These are phyloP conservation scores for Spathaspora sp. DNA, from an alignment of 1,139 yeast species.

Conservation along the genomic window DNA sequence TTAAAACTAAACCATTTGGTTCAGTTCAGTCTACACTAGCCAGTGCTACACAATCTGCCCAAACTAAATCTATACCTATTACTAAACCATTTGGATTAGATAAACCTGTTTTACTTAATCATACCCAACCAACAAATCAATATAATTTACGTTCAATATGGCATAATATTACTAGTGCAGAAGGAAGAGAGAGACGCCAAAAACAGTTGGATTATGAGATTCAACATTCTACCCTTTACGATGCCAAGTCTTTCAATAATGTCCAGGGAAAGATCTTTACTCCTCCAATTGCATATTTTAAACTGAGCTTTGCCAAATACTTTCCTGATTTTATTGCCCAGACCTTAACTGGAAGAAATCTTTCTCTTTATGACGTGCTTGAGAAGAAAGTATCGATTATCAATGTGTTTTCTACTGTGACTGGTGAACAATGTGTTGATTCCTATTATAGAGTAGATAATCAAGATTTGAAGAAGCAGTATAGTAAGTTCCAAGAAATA, in stretches of 20 bases:
- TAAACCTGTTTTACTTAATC: conserved; percentile 30
- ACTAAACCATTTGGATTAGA: conserved; percentile 45
- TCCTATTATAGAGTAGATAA: conserved; percentile 52
- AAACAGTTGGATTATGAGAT: conserved; percentile 67
- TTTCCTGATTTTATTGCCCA: conserved; percentile 82
- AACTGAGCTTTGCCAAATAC: conserved; percentile 68
- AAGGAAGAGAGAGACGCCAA: conserved; percentile 55
- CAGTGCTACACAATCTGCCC: conserved; percentile 31
- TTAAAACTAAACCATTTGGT: conserved; percentile 11
- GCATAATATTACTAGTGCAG: conserved; percentile 31
- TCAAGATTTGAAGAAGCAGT: conserved; percentile 36
- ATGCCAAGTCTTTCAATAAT: conserved; percentile 73
- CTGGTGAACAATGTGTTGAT: conserved; percentile 70
- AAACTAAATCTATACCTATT: conserved; percentile 26
- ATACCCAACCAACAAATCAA: conserved; percentile 18
- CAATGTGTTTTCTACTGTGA: conserved; percentile 63
- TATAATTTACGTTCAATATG: conserved; percentile 23
- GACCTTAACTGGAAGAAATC: conserved; percentile 45
- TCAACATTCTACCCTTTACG: conserved; percentile 84
- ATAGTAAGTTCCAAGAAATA: conserved; percentile 27
- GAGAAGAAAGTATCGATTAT: conserved; percentile 60
- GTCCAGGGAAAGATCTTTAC: conserved; percentile 83
- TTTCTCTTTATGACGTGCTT: conserved; percentile 29
- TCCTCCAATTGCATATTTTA: conserved; percentile 78
- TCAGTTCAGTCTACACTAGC: conserved; percentile 25